Evolutionary conservation across 2,329 filamentous ascomycete genomes (phyloP), one percentile per base, ranked within the genome.

Genomic region (Shiraia sp.): DNA sequence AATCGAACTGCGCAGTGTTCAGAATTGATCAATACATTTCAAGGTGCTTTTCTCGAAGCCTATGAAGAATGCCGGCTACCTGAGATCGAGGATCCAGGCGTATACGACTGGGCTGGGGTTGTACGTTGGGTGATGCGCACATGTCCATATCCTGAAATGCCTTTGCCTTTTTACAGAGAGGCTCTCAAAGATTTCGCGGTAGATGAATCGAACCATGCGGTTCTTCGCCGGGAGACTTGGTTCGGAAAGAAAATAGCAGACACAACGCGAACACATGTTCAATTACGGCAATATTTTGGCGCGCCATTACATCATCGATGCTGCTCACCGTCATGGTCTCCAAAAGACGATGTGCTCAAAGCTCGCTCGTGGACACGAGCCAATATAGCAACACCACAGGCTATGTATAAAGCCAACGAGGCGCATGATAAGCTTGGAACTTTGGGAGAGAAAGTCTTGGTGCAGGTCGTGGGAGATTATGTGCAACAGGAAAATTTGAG

Each of bases 61-160:
- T 89, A 90, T 51, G 79, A 83, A 50, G 75, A 73, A 2, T 78
- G 78, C 7, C 76, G 85, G 47, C 52, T 91, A 1, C 77, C 82
- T 2, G 65, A 74, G 2, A 73, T 91, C 50, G 76, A 87, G 36
- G 70, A 86, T 32, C 75, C 83, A 0, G 65, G 78, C 27, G 75
- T 77, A 2, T 89, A 88, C 45, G 84, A 91, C 58, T 90, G 88
- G 86, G 69, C 73, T 8, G 67, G 64, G 4, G 66, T 91, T 5
- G 78, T 90, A 32, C 73, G 78, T 25, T 92, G 88, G 88, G 78
- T 83, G 1, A 71, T 81, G 49, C 73, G 76, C 15, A 78, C 66
- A 16, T 67, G 54, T 40, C 36, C 55, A 8, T 61, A 59, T 30
- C 52, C 57, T 10, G 56, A 63, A 14, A 29, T 53, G n/a, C 50